phyloP scores from a whole-genome alignment of 257 asterid species.

The Voacanga thouarsii region DNA sequence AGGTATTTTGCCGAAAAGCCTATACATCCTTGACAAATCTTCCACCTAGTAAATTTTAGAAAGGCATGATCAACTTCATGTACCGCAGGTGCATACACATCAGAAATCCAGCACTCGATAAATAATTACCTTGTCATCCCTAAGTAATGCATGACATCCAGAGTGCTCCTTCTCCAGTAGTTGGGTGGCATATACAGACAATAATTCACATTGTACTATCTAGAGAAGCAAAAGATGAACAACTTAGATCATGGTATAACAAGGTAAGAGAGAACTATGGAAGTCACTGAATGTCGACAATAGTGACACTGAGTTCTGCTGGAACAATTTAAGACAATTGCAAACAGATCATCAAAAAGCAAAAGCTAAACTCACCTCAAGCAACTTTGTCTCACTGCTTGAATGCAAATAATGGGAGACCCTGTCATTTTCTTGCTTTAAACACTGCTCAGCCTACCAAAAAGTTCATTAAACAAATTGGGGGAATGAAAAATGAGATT shows the following conservation, averaged over 20 bases:
- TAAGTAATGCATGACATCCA: conserved; percentile 92
- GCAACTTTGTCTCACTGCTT: conserved; percentile 92
- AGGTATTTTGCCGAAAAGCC: conserved; percentile 87
- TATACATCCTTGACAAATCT: conserved; percentile 95
- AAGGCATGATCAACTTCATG: not conserved
- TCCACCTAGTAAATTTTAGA: conserved; percentile 45
- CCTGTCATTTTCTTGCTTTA: conserved; percentile 84
- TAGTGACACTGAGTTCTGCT: not conserved
- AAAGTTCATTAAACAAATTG: conserved; percentile 11
- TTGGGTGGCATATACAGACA: conserved; percentile 92
- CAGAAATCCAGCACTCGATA: not conserved
- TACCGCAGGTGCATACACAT: too few species aligned
- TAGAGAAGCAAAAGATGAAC: conserved; percentile 20
- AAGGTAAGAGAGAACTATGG: not conserved
- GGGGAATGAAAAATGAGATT: not conserved
- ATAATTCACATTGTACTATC: conserved; percentile 88
- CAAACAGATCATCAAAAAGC: conserved; percentile 14
- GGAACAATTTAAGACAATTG: not conserved
- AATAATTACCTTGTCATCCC: conserved; percentile 82
- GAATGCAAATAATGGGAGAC: conserved; percentile 92
- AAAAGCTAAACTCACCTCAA: conserved; percentile 62
- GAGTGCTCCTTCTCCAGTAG: conserved; percentile 96
- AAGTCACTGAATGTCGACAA: not conserved
- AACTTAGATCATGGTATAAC: not conserved
- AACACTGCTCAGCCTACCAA: conserved; percentile 84